Evolutionary conservation across 225 moss, liverwort and hornwort species (phyloP).

Genomic region (Neckera pumila): DNA sequence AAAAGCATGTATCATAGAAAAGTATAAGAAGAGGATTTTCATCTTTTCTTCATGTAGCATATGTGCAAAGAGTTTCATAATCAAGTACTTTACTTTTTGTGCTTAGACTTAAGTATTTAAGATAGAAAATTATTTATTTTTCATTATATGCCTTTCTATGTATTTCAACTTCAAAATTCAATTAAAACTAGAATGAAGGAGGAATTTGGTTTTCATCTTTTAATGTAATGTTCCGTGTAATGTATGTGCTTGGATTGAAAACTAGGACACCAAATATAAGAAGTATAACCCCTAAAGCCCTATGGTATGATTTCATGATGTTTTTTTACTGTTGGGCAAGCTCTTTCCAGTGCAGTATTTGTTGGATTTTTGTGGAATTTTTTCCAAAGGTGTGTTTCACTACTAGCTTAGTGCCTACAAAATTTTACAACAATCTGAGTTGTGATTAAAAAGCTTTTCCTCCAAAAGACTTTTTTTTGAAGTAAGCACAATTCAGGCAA

Average conservation of each 20-base stretch:
- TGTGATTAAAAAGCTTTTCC: not conserved
- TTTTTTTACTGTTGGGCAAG: not conserved
- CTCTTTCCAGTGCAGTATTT: not conserved
- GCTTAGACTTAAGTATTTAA: too few species aligned
- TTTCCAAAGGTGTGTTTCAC: accelerated
- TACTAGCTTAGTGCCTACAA: not conserved
- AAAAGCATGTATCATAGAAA: not conserved
- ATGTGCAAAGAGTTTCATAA: too few species aligned
- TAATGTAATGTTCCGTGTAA: too few species aligned
- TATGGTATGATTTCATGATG: not conserved
- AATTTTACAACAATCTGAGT: not conserved
- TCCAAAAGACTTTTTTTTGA: not conserved
- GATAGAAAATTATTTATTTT: too few species aligned
- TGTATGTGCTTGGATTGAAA: not conserved
- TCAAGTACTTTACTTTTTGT: too few species aligned
- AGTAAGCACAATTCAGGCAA: accelerated
- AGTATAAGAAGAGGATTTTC: too few species aligned
- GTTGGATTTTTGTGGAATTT: not conserved
- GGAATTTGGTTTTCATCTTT: not conserved
- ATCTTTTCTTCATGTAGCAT: too few species aligned
- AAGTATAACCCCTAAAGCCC: not conserved
- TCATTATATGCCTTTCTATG: too few species aligned
- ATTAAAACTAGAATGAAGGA: not conserved
- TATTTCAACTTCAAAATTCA: not conserved
- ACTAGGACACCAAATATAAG: not conserved